Conservation (phyloP, 305 asterid genomes). For the Fraxinus greggii region DNA sequence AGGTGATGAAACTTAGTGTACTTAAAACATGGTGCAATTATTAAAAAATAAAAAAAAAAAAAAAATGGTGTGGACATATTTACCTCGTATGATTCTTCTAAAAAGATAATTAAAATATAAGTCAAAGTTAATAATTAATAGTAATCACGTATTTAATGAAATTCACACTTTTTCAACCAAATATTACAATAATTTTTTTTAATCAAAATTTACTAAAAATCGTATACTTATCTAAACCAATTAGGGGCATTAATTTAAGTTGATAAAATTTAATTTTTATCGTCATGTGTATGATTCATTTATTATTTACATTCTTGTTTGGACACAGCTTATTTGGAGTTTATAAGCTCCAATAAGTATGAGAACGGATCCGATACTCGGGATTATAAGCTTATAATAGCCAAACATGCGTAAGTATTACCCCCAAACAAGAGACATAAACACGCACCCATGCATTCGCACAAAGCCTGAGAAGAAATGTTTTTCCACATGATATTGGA, state of each 20-base stretch:
- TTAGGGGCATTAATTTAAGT: not conserved
- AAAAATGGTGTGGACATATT: no score
- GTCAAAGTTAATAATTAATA: no score
- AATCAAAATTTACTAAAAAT: not conserved
- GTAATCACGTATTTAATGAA: no score
- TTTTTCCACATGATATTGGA: conserved; percentile 87
- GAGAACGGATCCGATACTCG: not conserved
- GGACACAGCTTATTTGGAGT: not conserved
- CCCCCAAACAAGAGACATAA: not conserved
- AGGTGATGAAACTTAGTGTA: not conserved
- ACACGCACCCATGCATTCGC: not conserved
- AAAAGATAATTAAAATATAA: no score
- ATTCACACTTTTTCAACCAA: no score
- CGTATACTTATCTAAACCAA: not conserved
- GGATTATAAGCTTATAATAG: not conserved
- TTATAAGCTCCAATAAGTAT: not conserved
- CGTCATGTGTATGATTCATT: not conserved
- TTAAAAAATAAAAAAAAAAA: no score
- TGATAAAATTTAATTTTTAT: not conserved
- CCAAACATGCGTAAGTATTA: not conserved
- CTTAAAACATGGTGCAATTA: no score
- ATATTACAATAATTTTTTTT: no score
- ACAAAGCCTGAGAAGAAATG: conserved; percentile 30
- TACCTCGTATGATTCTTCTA: no score
- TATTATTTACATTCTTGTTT: not conserved